Base-by-base conservation (phyloP, 2,329 filamentous ascomycete species). In the Paecilomyces sp. region DNA sequence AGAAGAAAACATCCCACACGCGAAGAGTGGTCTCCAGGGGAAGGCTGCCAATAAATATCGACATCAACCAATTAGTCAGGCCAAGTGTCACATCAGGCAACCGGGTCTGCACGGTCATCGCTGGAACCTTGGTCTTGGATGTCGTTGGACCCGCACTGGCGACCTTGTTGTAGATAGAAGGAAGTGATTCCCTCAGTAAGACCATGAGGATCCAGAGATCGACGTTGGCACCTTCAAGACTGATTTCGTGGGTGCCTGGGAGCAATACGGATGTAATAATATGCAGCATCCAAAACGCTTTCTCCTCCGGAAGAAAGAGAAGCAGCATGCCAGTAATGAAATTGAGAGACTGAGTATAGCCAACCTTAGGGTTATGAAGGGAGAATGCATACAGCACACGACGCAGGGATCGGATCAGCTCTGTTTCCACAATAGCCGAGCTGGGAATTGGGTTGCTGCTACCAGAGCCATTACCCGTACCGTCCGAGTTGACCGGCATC, bases 41-140 rank as follows among this genome's bases (percentile, higher is more conserved):
- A 18, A 97, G 79, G 0, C 91, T 96, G 57, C 92, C 92, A 62
- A 97, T 94, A 74, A 94, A 97, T 67, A 94, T 90, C 55, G 90
- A 95, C 93, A 97, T 97, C 74, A 97, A 95, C 93, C 93, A 97
- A 3, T 92, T 90, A 9, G 92, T 96, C 74, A 94, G 91, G 66
- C 92, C 95, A 4, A 97, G 83, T 0, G 91, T 94, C 65, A 97
- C 93, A 12, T 93, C 92, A 0, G 93, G 93, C 11, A 97, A 82
- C 3, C 89, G 83, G 8, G 75, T 75, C 54, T 74, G 63, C 60
- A 77, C 68, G 36, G 72, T 75, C 68, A 68, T 75, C 66, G 64
- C 78, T 68, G 65, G 80, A 75, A 68, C 72, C 61, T 74, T 77
- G 60, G 70, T 68, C 57, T 70, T 74, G 22, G 71, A 66, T 15